A percentile compares a stretch with the other conserved stretches of the same genome.
Conservation (phyloP, 768 basidiomycete species). For the Lactarius trivialis region DNA sequence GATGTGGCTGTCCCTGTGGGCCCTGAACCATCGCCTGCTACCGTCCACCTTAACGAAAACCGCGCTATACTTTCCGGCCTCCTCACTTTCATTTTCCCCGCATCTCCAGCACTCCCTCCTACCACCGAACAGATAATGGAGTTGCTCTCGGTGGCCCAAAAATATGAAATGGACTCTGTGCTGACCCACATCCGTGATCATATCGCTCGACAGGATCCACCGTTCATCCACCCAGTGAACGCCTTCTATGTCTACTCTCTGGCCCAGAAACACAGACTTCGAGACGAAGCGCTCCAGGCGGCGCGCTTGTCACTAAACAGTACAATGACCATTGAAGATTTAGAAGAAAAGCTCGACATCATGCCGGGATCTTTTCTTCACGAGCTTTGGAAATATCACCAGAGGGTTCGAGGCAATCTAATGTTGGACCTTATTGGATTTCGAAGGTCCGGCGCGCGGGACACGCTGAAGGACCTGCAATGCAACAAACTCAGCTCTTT, state of each 20-base stretch:
- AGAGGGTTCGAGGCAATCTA: background rate
- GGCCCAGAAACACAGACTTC: background rate
- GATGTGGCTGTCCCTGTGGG: background rate
- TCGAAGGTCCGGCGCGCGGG: background rate
- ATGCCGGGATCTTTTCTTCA: background rate
- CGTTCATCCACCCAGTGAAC: background rate
- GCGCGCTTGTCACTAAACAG: background rate
- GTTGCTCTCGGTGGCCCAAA: background rate
- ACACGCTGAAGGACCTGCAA: background rate
- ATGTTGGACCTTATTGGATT: conserved; percentile 6
- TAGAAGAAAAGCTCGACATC: background rate
- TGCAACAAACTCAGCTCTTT: background rate
- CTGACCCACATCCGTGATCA: background rate
- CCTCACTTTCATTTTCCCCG: background rate
- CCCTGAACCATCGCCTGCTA: background rate
- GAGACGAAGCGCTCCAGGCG: background rate
- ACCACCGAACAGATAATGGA: background rate
- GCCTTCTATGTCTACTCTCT: conserved; percentile 1
- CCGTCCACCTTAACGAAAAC: background rate
- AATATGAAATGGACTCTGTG: background rate
- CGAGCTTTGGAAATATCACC: background rate
- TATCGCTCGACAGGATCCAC: background rate
- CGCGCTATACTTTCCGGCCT: background rate
- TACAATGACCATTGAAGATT: background rate
- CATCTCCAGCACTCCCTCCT: background rate